phyloP scores from a whole-genome alignment of 305 asterid species.

The Solanum aculeatissimum region DNA sequence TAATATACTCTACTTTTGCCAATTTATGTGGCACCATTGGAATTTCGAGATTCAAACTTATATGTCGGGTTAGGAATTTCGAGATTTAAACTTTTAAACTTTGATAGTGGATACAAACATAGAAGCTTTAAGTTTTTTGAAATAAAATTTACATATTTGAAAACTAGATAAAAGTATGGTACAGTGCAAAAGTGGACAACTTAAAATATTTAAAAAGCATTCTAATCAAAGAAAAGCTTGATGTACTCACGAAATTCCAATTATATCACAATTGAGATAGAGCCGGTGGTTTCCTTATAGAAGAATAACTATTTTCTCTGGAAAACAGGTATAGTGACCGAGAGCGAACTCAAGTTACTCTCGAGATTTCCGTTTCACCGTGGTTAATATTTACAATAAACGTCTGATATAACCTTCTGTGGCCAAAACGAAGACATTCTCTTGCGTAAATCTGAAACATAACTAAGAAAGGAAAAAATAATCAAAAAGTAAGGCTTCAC shows the following conservation, averaged over 20 bases:
- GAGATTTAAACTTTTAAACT: neutral
- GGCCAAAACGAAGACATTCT: neutral
- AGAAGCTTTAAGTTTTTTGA: neutral
- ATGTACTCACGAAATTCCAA: neutral
- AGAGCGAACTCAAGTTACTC: neutral
- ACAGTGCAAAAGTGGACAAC: neutral
- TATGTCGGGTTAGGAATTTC: neutral
- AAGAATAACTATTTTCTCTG: neutral
- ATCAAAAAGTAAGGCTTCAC: slow-evolving; percentile 7
- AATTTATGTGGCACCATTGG: neutral
- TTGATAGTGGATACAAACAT: neutral
- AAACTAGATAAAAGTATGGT: neutral
- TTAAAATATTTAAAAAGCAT: neutral
- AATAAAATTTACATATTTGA: neutral
- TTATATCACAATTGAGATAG: neutral
- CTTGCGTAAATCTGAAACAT: neutral
- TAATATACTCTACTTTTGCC: neutral
- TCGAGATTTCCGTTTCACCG: neutral
- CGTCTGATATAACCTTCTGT: neutral
- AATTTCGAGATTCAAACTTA: neutral
- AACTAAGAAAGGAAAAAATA: neutral
- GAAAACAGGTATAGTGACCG: neutral
- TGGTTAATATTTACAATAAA: neutral
- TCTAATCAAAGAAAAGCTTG: neutral
- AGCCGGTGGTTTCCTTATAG: neutral